A percentile compares a stretch with the other conserved stretches of the same genome.
Evolutionary conservation across 2,329 filamentous ascomycete genomes (phyloP).

Genomic region (Aspergillus sp.): DNA sequence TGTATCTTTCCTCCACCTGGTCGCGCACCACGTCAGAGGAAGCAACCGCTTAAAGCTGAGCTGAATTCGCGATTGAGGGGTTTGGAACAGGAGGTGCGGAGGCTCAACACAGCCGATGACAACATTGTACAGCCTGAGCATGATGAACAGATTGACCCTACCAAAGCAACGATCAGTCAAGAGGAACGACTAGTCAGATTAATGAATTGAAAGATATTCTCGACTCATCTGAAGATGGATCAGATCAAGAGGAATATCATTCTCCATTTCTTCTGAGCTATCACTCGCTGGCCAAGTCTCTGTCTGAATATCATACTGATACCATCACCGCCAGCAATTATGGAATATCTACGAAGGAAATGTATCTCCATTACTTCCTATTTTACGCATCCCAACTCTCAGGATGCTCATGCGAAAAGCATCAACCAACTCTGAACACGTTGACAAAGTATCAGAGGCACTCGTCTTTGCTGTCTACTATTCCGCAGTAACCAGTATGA

Average conservation of each 20-base stretch:
- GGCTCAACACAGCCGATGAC: slow-evolving; percentile 1
- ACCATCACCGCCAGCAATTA: no score
- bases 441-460: slow-evolving; percentile 49
- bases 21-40: slow-evolving; percentile 13
- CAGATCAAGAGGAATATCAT: neutral
- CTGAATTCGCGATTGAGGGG: slow-evolving; percentile 10
- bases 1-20: slow-evolving; percentile 14
- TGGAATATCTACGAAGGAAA: slow-evolving; percentile 9
- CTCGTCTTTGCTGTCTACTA: slow-evolving; percentile 58
- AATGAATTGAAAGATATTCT: slow-evolving; percentile 56
- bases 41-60: slow-evolving; percentile 14
- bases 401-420: slow-evolving; percentile 44
- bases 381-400: slow-evolving; percentile 51
- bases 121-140: neutral
- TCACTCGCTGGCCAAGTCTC: no score
- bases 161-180: no score
- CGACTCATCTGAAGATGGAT: slow-evolving; percentile 42
- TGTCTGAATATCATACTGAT: no score
- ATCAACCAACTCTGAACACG: slow-evolving; percentile 40
- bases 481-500: slow-evolving; percentile 48
- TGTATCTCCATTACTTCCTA: slow-evolving; percentile 52
- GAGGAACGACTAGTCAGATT: slow-evolving; percentile 31
- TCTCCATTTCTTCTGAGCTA: no score
- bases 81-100: slow-evolving; percentile 14
- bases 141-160: neutral